phyloP scores from a whole-genome alignment of 2,329 filamentous ascomycete genomes.

The Trichoderma arundinaceum region DNA sequence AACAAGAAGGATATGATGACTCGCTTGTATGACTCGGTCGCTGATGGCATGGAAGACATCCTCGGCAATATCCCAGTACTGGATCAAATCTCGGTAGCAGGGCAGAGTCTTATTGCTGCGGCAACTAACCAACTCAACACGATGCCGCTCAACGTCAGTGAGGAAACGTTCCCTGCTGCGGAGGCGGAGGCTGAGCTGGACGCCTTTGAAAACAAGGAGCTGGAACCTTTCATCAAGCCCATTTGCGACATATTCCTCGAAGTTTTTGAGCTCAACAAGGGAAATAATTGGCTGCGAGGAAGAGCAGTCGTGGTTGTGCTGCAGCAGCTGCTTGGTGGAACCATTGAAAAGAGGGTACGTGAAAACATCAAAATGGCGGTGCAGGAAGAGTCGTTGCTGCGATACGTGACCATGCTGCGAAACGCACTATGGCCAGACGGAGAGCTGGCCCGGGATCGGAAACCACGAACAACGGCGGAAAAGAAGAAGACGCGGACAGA shows the following conservation, averaged over 20 bases:
- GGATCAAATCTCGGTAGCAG: slow-evolving; percentile 90
- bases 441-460: slow-evolving; percentile 54
- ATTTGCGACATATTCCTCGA: slow-evolving; percentile 98
- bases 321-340: slow-evolving; percentile 93
- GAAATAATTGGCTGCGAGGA: slow-evolving; percentile 96
- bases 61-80: slow-evolving; percentile 94
- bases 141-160: slow-evolving; percentile 57
- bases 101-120: slow-evolving; percentile 86
- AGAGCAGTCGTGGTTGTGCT: slow-evolving; percentile 94
- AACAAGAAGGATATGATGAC: slow-evolving; percentile 88
- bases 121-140: slow-evolving; percentile 68
- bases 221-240: slow-evolving; percentile 96
- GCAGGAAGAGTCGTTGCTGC: slow-evolving; percentile 78
- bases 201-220: slow-evolving; percentile 86
- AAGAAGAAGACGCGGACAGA: slow-evolving; percentile 83
- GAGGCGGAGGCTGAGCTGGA: slow-evolving; percentile 95
- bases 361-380: slow-evolving; percentile 77
- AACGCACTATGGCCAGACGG: slow-evolving; percentile 84
- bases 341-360: slow-evolving; percentile 92
- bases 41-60: slow-evolving; percentile 98
- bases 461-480: slow-evolving; percentile 69
- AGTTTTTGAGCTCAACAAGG: slow-evolving; percentile 89
- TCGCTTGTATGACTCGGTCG: slow-evolving; percentile 93
- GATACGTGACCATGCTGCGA: slow-evolving; percentile 75
- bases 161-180: slow-evolving; percentile 59